Conservation (phyloP, 176 grass and related monocot genomes). For the Eleusine coracana region DNA sequence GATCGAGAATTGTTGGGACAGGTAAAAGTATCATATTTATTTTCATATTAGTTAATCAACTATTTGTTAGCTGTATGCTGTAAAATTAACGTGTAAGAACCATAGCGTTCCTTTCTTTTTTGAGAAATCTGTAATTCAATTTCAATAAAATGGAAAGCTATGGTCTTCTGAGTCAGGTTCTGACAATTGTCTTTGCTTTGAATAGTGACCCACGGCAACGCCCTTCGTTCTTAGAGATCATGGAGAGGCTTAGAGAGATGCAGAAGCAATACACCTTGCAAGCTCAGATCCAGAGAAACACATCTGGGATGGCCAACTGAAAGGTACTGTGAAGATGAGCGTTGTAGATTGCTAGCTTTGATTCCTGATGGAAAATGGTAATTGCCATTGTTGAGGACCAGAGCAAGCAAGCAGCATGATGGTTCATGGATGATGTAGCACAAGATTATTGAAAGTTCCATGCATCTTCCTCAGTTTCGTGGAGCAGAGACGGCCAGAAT, state of each 20-base stretch:
- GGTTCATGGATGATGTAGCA: neutral
- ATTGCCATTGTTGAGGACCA: neutral
- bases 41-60: neutral
- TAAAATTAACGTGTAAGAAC: neutral
- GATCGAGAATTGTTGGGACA: slow-evolving; percentile 89
- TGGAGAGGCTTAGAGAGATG: slow-evolving; percentile 63
- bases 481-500: neutral
- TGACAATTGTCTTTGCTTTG: slow-evolving; percentile 12
- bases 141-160: neutral
- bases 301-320: slow-evolving; percentile 37
- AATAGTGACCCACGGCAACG: slow-evolving; percentile 66
- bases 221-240: slow-evolving; percentile 75
- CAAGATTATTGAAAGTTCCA: neutral
- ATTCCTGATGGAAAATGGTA: neutral
- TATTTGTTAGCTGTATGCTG: neutral
- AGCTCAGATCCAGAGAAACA: slow-evolving; percentile 49
- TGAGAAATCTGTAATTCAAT: neutral
- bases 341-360: slow-evolving; percentile 44
- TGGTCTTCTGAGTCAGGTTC: neutral
- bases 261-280: slow-evolving; percentile 55
- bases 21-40: slow-evolving; percentile 37
- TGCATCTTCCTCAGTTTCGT: neutral
- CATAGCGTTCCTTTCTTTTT: neutral
- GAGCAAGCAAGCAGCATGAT: neutral
- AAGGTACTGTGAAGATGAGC: slow-evolving; percentile 33